Evolutionary conservation across 805 yeast species (phyloP), one percentile per base, ranked within the genome.

Genomic region (Ogataea henricii): DNA sequence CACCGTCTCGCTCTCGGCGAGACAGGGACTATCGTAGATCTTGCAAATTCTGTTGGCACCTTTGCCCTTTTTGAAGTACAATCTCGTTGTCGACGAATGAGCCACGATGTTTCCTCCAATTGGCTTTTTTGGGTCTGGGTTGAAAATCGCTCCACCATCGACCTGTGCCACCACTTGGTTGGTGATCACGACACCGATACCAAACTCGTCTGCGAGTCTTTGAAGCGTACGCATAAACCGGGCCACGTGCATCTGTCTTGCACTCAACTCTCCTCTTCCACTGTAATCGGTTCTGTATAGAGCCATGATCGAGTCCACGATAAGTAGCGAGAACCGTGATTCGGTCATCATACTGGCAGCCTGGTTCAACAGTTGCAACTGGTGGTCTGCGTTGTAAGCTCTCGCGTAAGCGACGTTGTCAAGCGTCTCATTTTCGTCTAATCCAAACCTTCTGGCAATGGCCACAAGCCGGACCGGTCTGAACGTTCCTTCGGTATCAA

Each of bases 121-220:
- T 14, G 99, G 99, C 67, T 94, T 94, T 67, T 94, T 94, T 13
- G 98, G 97, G 67, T 94, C 99, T 1, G 97, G 96, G 58, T 91
- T 90, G 66, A 83, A 91, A 72, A 82, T 71, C 22, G 81, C 76
- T 61, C 95, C 95, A n/a, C 83, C 83, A 63, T 94, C 99, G 16
- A 94, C 99, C 68, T 91, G 97, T 3, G 98, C 97, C 6, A 89
- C 97, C 18, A 94, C 99, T 68, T 94, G 99, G 69, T 94, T 94
- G 1, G 95, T 87, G 39, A 94, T 89, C 6, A 94, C 90, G 8
- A 92, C 96, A 0, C 98, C 99, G 48, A 94, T 89, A 39, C 99
- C 99, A 69, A 88, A 94, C 71, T 92, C 98, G 68, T 94, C 99
- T 0, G 98, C 98, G 46, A 94, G 76, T 59, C 96, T 73, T 67